Conservation (phyloP, 2,329 filamentous ascomycete species). For the Aspergillus fischeri region DNA sequence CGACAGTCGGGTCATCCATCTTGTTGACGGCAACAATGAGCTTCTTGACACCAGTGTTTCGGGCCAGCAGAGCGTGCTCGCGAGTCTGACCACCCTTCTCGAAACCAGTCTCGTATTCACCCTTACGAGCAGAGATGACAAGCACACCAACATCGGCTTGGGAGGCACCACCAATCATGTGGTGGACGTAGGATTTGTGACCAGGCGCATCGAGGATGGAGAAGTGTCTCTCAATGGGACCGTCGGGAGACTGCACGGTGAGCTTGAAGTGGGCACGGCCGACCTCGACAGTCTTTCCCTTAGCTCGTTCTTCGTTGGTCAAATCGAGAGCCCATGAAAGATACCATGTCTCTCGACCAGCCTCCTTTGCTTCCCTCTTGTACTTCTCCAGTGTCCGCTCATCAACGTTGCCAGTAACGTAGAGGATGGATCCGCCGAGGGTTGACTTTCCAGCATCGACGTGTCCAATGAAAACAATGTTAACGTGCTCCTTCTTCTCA, state of each 20-base stretch:
- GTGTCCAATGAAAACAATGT: constrained; percentile 97
- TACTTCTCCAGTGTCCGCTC: constrained; percentile 98
- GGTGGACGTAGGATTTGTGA: constrained; percentile 96
- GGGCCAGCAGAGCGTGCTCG: constrained; percentile 95
- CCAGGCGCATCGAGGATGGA: constrained; percentile 95
- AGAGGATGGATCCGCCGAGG: constrained; percentile 87
- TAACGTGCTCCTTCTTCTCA: constrained; percentile 73
- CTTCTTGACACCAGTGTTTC: constrained; percentile 98
- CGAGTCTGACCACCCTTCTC: constrained; percentile 94
- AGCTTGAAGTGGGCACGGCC: constrained; percentile 96
- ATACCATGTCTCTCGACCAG: constrained; percentile 97
- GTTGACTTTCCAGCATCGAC: constrained; percentile 98
- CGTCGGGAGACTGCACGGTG: constrained; percentile 30
- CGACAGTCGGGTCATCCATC: constrained; percentile 96
- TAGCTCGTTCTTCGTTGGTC: constrained; percentile 91
- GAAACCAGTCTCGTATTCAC: constrained; percentile 98
- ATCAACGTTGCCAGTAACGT: constrained; percentile 97
- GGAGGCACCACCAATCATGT: constrained; percentile 94
- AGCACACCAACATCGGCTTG: constrained; percentile 92
- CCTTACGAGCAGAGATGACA: constrained; percentile 94
- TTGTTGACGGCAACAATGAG: constrained; percentile 95
- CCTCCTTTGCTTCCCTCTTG: constrained; percentile 92
- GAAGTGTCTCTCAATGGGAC: constrained; percentile 79
- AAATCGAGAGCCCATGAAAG: constrained; percentile 97
- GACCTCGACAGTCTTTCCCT: constrained; percentile 98